Base-by-base conservation (phyloP, 2,329 filamentous ascomycete genomes). In the Epichloe elymi region DNA sequence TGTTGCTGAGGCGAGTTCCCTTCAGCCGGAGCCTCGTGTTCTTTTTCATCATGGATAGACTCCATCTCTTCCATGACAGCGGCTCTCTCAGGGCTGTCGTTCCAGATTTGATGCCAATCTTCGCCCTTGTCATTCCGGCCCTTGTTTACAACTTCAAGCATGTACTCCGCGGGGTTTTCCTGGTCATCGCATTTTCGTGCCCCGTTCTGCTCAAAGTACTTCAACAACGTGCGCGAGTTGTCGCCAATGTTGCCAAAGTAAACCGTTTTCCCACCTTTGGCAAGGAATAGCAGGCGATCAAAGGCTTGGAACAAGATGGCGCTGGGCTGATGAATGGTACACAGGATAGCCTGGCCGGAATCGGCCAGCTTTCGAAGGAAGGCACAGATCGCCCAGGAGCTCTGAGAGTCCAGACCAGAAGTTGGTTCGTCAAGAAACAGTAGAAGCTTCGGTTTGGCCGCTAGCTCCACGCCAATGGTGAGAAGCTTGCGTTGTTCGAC, bases 91-190 rank as follows among this genome's bases (percentile, higher is more conserved):
- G 66, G 59, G 47, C 75, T 79, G 0, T 64, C 64, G 3, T 73
- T 72, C 80, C 86, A 90, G 46, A 86, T 79, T 0, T 63, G 59
- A 59, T 85, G 80, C 86, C 86, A 90, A 58, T 88, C 78, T 37
- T 67, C 55, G 6, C 67, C 67, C 3, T 63, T 50, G 15, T 60
- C 58, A 56, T 71, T 74, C 3, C 54, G 57, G 0, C 67, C 66
- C 8, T 67, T 63, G 51, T 72, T 72, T 49, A 73, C 70, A 15
- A 74, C 64, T 56, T 78, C 72, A 6, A 88, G 73, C 79, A 88
- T 87, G 69, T 80, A 88, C 65, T 89, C 85, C 1, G 85, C 85
- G 0, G 85, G 85, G 57, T 88, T 88, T 54, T 84, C 83, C 1
- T 79, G 73, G 2, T 73, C 64, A 8, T 70, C 72, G 52, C 84